Percentiles rank a stretch among this genome's conserved stretches.
These are phyloP conservation scores for Phytophthora sp. DNA, from an alignment of 352 stramenopile genomes.

Conservation along the genomic window DNA sequence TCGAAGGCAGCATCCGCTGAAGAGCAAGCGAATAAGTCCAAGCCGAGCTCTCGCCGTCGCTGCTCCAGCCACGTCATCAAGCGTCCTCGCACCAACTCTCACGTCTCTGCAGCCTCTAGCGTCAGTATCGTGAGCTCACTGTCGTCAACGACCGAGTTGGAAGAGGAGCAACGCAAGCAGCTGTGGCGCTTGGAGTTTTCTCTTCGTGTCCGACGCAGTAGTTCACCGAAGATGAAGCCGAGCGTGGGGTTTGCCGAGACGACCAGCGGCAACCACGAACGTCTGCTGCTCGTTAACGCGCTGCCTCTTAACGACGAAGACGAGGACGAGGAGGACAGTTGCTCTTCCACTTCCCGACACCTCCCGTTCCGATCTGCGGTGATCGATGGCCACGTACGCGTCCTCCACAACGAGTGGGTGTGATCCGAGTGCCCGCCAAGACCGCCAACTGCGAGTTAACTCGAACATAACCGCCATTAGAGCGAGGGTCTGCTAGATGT, in stretches of 20 bases:
- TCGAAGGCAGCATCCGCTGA: neutral
- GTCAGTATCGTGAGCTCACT: constrained; percentile 18
- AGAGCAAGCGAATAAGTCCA: neutral
- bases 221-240: constrained; percentile 1
- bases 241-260: constrained; percentile 15
- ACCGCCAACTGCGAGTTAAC: too few species aligned
- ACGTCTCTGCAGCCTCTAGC: constrained; percentile 5
- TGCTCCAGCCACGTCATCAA: constrained; percentile 3
- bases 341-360: neutral
- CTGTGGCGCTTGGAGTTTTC: constrained; percentile 10
- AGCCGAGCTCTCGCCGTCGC: neutral
- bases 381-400: constrained; percentile 3
- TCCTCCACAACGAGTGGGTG: constrained; percentile 33
- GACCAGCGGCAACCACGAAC: constrained; percentile 13
- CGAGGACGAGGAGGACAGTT: constrained; percentile 5
- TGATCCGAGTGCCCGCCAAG: constrained; percentile 17
- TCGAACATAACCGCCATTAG: too few species aligned
- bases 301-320: constrained; percentile 22
- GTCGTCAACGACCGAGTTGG: constrained; percentile 22
- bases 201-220: neutral
- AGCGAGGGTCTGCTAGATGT: too few species aligned
- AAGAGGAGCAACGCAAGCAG: constrained; percentile 23
- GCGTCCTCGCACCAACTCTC: neutral
- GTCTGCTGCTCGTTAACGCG: constrained; percentile 16
- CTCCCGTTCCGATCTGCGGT: constrained; percentile 27